phyloP scores from a whole-genome alignment of 306 rosid species.

The Benincasa hispida region DNA sequence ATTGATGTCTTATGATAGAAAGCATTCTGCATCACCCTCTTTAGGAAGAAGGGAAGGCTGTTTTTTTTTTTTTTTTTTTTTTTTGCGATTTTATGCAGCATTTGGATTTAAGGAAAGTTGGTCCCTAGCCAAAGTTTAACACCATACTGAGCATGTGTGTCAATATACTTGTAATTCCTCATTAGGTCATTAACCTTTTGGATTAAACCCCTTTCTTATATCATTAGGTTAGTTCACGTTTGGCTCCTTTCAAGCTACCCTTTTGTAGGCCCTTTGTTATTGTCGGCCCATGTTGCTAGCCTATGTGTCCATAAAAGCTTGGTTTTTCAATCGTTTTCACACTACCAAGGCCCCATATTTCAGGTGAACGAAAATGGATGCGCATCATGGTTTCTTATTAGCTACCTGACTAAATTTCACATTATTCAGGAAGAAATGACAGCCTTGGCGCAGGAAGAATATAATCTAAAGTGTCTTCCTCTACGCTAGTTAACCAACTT shows the following conservation, averaged over 20 bases:
- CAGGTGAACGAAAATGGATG: not conserved
- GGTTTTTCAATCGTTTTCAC: not conserved
- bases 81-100: not conserved
- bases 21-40: not conserved
- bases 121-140: not conserved
- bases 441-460: not conserved
- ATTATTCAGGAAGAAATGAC: not conserved
- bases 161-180: not conserved
- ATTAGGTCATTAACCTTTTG: not conserved
- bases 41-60: not conserved
- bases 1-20: not conserved
- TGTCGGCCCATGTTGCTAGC: not conserved
- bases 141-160: not conserved
- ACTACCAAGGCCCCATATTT: not conserved
- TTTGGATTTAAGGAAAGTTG: not conserved
- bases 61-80: not conserved
- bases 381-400: not conserved
- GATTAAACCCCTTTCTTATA: not conserved
- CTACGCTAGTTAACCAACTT: not conserved
- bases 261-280: not conserved
- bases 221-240: not conserved
- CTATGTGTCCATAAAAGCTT: not conserved
- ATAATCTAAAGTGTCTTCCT: not conserved
- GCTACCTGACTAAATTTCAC: not conserved
- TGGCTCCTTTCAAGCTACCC: not conserved